Evolutionary conservation across 75 land plant species (phyloP).

Genomic region (Selaginella tamariscina): DNA sequence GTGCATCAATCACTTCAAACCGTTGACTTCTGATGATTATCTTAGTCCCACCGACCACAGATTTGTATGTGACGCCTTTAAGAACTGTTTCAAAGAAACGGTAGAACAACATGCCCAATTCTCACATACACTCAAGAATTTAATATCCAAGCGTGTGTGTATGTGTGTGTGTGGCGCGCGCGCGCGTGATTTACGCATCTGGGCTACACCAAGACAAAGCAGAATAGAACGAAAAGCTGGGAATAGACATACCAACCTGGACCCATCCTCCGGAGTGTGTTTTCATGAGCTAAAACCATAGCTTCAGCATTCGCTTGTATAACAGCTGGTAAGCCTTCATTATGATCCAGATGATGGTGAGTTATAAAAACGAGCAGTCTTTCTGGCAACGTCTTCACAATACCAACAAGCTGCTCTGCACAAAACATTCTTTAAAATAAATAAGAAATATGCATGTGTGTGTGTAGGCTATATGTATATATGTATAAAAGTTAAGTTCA

Average conservation of each 20-base stretch:
- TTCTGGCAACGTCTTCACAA: conserved; percentile 53
- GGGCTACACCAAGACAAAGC: no score
- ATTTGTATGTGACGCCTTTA: conserved; percentile 14
- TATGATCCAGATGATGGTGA: conserved; percentile 83
- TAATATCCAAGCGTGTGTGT: no score
- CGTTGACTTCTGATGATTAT: conserved; percentile 46
- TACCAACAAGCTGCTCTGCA: conserved; percentile 45
- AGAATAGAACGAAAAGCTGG: no score
- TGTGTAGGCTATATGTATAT: no score
- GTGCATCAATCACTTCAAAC: conserved; percentile 50
- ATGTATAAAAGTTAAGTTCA: background rate
- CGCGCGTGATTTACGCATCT: no score
- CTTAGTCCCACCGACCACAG: conserved; percentile 40
- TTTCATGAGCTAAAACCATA: conserved; percentile 68
- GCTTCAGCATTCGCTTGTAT: conserved; percentile 70
- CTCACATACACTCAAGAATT: no score
- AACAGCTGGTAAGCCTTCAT: conserved; percentile 76
- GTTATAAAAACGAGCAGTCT: conserved; percentile 68
- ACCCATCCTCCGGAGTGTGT: conserved; percentile 53
- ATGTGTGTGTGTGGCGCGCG: no score
- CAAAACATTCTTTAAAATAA: background rate
- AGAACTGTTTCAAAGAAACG: conserved; percentile 17
- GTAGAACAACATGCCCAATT: no score
- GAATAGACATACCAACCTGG: conserved; percentile 40
- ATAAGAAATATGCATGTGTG: background rate